Conservation (phyloP, 495 filamentous ascomycete genomes). For the Penicillium diatomitis region DNA sequence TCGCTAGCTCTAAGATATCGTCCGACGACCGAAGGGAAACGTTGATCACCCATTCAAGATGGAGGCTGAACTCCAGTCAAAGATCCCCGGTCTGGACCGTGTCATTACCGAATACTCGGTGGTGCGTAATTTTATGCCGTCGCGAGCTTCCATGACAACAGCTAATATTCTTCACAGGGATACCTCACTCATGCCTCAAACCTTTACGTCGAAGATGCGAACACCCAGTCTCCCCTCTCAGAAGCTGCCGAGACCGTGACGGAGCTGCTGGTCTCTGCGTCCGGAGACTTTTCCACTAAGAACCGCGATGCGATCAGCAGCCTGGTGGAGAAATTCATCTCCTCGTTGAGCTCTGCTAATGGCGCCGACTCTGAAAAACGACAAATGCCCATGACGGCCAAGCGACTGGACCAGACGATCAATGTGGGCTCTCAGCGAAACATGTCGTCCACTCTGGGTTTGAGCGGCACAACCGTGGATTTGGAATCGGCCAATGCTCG, state of each 20-base stretch:
- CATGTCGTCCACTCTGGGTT: constrained; percentile 87
- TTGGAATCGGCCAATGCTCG: constrained; percentile 83
- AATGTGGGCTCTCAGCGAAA: constrained; percentile 90
- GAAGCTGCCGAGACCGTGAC: constrained; percentile 81
- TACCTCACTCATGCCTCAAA: constrained; percentile 90
- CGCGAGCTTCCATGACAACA: not conserved
- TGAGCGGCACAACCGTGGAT: constrained; percentile 77
- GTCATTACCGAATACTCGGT: constrained; percentile 88
- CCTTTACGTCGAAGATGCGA: constrained; percentile 63
- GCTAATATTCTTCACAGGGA: constrained; percentile 38
- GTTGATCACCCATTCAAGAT: constrained; percentile 33
- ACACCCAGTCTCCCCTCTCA: constrained; percentile 59
- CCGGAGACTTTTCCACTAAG: constrained; percentile 60
- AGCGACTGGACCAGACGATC: constrained; percentile 86
- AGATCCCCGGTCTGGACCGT: constrained; percentile 82
- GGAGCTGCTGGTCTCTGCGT: constrained; percentile 81
- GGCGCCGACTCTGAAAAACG: constrained; percentile 59
- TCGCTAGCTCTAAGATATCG: not conserved
- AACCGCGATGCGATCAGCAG: constrained; percentile 70
- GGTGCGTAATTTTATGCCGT: constrained; percentile 20
- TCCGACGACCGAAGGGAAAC: not conserved
- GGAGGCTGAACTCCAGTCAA: constrained; percentile 83
- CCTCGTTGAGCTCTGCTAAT: constrained; percentile 64
- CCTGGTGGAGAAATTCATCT: constrained; percentile 85
- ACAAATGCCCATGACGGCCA: constrained; percentile 65